A percentile compares a stretch with the other conserved stretches of the same genome.
Conservation (phyloP, 768 basidiomycete species). For the Sporobolomyces pararoseus region DNA sequence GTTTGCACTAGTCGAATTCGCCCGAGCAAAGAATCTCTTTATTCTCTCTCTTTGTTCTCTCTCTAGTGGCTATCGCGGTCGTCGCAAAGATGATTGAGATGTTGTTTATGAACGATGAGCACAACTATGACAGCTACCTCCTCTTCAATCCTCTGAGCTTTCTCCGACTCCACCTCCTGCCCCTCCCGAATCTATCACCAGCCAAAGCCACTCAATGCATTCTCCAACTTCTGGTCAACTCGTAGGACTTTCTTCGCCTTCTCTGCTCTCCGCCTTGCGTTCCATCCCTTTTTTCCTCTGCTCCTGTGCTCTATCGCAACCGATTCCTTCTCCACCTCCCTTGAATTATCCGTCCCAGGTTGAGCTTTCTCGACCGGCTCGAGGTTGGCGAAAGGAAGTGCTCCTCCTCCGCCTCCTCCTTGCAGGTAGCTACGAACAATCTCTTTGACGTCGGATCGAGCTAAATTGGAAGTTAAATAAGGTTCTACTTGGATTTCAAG, state of each 20-base stretch:
- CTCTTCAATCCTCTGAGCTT: neutral
- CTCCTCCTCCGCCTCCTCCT: neutral
- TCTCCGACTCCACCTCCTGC: neutral
- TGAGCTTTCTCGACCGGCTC: neutral
- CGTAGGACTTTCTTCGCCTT: neutral
- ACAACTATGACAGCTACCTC: neutral
- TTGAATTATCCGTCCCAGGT: neutral
- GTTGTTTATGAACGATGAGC: neutral
- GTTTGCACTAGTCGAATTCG: too few relatives aligned
- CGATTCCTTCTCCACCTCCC: neutral
- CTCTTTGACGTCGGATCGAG: neutral
- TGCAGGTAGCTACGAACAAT: neutral
- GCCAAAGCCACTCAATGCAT: neutral
- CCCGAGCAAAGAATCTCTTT: too few relatives aligned
- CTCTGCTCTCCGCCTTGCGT: neutral
- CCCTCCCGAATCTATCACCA: neutral
- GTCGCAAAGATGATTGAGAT: neutral
- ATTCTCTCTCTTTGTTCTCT: too few relatives aligned
- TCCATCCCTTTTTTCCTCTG: neutral
- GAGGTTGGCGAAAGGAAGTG: neutral
- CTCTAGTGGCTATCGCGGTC: too few relatives aligned
- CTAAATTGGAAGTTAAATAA: too few relatives aligned
- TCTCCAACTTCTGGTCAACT: neutral
- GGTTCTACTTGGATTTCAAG: neutral
- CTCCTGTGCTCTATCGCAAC: neutral